These are phyloP conservation scores for Podospora tetraspora DNA, from an alignment of 495 filamentous ascomycete species.

Conservation along the genomic window DNA sequence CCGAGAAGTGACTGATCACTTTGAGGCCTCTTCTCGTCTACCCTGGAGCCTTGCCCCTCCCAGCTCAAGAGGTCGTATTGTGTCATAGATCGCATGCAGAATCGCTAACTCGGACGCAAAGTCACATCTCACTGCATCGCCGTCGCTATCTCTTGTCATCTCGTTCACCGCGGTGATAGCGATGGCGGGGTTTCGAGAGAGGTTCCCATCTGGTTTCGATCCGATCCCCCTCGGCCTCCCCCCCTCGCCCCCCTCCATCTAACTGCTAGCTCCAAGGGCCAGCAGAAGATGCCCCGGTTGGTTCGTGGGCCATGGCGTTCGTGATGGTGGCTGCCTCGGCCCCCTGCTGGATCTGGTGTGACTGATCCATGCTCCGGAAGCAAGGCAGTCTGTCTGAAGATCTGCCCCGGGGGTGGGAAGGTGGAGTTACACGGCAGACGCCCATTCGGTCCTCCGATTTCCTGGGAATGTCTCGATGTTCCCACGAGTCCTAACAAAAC, in stretches of 20 bases:
- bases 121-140: not conserved
- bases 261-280: not conserved
- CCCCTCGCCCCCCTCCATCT: too few species aligned
- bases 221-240: not conserved
- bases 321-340: not conserved
- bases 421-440: constrained; percentile 13
- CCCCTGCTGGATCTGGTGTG: constrained; percentile 19
- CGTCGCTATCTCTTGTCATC: not conserved
- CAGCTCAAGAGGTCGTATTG: not conserved
- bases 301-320: not conserved
- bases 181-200: not conserved
- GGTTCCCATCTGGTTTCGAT: not conserved
- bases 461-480: not conserved
- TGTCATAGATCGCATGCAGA: not conserved
- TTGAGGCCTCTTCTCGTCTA: not conserved
- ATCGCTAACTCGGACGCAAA: too few species aligned
- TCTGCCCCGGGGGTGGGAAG: not conserved
- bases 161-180: not conserved
- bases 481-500: not conserved
- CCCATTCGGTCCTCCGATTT: not conserved
- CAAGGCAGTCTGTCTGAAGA: not conserved
- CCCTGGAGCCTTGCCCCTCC: too few species aligned
- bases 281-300: not conserved
- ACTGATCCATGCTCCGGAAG: not conserved
- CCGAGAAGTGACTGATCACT: not conserved